These are phyloP conservation scores for Penicillium sp. DNA, from an alignment of 2,329 filamentous ascomycete species.

Conservation along the genomic window DNA sequence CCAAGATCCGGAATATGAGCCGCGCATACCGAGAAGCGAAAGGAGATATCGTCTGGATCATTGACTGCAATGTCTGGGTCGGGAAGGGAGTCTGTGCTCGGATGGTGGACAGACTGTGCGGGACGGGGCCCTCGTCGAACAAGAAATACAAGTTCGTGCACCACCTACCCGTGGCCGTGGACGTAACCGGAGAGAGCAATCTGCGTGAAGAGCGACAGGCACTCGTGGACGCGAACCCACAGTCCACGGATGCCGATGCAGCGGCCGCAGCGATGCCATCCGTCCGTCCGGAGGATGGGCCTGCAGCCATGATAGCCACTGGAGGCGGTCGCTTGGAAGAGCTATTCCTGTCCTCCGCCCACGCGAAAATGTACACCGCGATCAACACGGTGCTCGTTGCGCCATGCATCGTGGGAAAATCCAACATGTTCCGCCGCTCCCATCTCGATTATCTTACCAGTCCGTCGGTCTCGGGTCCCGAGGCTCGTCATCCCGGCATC, in stretches of 20 bases:
- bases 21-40: conserved; percentile 85
- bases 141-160: conserved; percentile 84
- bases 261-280: conserved; percentile 9
- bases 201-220: conserved; percentile 29
- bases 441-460: conserved; percentile 75
- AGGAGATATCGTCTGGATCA: conserved; percentile 86
- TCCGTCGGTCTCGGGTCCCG: conserved; percentile 50
- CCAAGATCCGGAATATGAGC: conserved; percentile 98
- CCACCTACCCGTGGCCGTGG: conserved; percentile 86
- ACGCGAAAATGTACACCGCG: conserved; percentile 96
- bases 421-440: conserved; percentile 94
- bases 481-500: conserved; percentile 63
- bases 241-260: conserved; percentile 11
- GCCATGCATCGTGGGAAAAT: conserved; percentile 93
- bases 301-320: conserved; percentile 32
- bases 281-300: conserved; percentile 22
- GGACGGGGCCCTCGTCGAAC: conserved; percentile 53
- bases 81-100: conserved; percentile 73
- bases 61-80: conserved; percentile 97
- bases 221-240: conserved; percentile 24
- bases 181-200: conserved; percentile 51
- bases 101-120: conserved; percentile 85
- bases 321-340: conserved; percentile 87
- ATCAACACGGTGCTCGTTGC: conserved; percentile 92
- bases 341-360: conserved; percentile 87